phyloP scores from a whole-genome alignment of 192 early-diverging fungal species.

The Backusella australiensis region DNA sequence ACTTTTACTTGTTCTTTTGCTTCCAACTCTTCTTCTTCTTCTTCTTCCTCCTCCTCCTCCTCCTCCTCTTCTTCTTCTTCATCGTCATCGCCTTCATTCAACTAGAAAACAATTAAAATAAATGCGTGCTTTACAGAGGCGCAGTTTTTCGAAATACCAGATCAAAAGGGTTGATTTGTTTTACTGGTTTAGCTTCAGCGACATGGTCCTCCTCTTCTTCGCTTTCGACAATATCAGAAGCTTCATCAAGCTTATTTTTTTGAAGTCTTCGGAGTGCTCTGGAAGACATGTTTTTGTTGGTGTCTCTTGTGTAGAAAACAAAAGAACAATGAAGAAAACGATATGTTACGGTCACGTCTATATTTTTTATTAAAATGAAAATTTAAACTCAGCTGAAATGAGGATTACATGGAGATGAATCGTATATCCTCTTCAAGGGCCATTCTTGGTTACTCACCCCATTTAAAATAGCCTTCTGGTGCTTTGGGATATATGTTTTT shows the following conservation, averaged over 20 bases:
- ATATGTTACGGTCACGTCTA: not conserved
- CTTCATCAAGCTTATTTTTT: constrained; percentile 16
- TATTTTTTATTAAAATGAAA: not conserved
- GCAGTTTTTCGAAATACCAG: constrained; percentile 45
- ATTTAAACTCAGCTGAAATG: no score
- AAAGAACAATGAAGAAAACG: not conserved
- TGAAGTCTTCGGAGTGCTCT: constrained; percentile 32
- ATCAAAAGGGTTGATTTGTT: constrained; percentile 55
- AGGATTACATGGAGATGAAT: no score
- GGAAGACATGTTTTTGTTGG: constrained; percentile 25
- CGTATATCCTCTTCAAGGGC: no score
- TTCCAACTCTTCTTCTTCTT: constrained; percentile 31
- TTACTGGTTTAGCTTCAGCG: constrained; percentile 22
- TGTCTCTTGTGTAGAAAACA: not conserved
- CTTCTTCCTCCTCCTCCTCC: constrained; percentile 41
- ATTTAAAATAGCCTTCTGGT: no score
- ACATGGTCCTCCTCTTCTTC: constrained; percentile 42
- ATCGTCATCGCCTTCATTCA: constrained; percentile 49
- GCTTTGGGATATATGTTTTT: no score
- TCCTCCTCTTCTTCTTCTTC: not conserved
- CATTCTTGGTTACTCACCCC: no score
- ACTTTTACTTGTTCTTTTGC: not conserved
- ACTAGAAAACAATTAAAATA: constrained; percentile 30
- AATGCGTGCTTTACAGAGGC: not conserved
- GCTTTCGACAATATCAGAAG: constrained; percentile 16